These are phyloP conservation scores for Paracorniculantispora psalliotae DNA, from an alignment of 2,329 filamentous ascomycete species.

Conservation along the genomic window DNA sequence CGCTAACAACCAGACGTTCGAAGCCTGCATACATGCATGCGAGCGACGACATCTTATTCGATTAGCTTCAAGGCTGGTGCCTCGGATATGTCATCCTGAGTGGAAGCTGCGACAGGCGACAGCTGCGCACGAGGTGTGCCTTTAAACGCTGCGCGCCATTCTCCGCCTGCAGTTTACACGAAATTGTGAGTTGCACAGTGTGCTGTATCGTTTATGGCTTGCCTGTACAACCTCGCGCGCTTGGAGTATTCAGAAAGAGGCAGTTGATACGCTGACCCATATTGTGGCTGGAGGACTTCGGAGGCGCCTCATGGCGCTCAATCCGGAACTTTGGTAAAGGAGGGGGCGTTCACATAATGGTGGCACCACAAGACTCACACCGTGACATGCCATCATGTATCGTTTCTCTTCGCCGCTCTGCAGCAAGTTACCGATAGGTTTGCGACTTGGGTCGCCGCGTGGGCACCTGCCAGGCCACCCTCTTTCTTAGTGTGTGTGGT, in stretches of 20 bases:
- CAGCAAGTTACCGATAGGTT: not conserved
- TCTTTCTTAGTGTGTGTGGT: not conserved
- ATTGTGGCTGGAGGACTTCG: not conserved
- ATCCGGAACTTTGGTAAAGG: not conserved
- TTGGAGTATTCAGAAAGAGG: not conserved
- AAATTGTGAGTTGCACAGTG: too few relatives aligned
- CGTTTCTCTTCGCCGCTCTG: not conserved
- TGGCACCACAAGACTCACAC: not conserved
- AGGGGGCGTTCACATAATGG: not conserved
- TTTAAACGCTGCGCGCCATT: not conserved
- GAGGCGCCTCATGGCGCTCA: constrained; percentile 7
- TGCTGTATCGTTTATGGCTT: too few relatives aligned
- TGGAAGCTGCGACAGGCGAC: not conserved
- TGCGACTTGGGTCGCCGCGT: not conserved
- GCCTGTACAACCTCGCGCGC: not conserved
- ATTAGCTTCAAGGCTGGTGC: not conserved
- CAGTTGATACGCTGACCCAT: not conserved
- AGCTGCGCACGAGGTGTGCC: not conserved
- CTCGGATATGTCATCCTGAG: not conserved
- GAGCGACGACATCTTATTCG: not conserved
- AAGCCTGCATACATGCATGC: not conserved
- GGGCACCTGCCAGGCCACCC: not conserved
- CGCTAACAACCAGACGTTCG: not conserved
- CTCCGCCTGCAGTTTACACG: too few relatives aligned
- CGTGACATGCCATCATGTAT: not conserved